Conservation (phyloP, 805 yeast species). For the Pichia cephalocereana region DNA sequence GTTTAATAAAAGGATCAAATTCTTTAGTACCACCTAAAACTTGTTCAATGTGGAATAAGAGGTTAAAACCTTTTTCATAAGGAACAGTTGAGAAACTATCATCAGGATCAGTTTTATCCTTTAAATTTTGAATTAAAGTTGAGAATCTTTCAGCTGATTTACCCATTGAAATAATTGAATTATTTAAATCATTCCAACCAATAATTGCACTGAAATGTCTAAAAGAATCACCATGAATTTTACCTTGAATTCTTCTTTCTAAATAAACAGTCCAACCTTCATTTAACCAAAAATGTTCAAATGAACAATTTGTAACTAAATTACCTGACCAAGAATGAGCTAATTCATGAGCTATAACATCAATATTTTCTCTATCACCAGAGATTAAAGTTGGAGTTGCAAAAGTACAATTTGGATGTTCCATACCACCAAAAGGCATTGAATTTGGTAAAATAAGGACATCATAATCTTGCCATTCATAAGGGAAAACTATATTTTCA, state of each 20-base stretch:
- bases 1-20: constrained; percentile 74
- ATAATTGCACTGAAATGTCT: constrained; percentile 78
- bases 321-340: constrained; percentile 94
- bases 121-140: constrained; percentile 60
- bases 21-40: constrained; percentile 60
- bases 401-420: constrained; percentile 84
- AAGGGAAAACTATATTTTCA: constrained; percentile 64
- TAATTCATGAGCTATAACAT: constrained; percentile 86
- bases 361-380: constrained; percentile 78
- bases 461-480: constrained; percentile 81
- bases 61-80: constrained; percentile 82
- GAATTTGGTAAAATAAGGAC: constrained; percentile 70
- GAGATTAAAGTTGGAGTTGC: constrained; percentile 84
- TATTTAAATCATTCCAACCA: constrained; percentile 79
- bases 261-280: constrained; percentile 96
- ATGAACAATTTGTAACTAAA: constrained; percentile 79
- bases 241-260: constrained; percentile 75
- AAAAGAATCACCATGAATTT: constrained; percentile 65
- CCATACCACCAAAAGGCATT: constrained; percentile 92
- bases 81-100: constrained; percentile 85
- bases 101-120: constrained; percentile 72
- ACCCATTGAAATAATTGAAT: constrained; percentile 59
- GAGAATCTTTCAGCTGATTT: constrained; percentile 42
- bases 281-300: constrained; percentile 93
- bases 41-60: constrained; percentile 66